A percentile compares a stretch with the other conserved stretches of the same genome.
These are phyloP conservation scores for Colletotrichum trifolii DNA, from an alignment of 2,329 filamentous ascomycete species.

Conservation along the genomic window DNA sequence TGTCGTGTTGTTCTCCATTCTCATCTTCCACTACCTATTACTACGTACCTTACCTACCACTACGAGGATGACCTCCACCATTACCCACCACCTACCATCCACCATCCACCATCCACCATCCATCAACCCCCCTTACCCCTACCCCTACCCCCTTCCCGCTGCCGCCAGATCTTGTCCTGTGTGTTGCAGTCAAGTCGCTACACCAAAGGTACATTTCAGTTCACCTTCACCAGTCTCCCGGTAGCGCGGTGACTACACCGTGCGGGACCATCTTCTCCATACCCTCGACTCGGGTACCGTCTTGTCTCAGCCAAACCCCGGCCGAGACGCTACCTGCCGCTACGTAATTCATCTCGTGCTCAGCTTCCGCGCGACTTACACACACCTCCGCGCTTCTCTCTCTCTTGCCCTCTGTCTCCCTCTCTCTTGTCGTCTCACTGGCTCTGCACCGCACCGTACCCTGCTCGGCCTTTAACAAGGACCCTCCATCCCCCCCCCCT, in stretches of 20 bases:
- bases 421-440: constrained; percentile 1
- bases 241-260: constrained; percentile 33
- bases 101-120: no score
- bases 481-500: constrained; percentile 29
- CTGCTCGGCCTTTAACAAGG: constrained; percentile 36
- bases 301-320: constrained; percentile 36
- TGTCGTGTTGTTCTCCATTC: no score
- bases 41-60: no score
- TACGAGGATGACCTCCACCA: no score
- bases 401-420: constrained; percentile 1
- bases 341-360: constrained; percentile 38
- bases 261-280: constrained; percentile 28
- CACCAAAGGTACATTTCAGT: no score
- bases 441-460: constrained; percentile 29
- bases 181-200: constrained; percentile 1
- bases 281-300: constrained; percentile 37
- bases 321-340: constrained; percentile 37
- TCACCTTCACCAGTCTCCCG: constrained; percentile 11
- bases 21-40: no score
- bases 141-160: constrained; percentile 19
- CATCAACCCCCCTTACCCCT: no score
- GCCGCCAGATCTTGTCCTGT: constrained; percentile 30
- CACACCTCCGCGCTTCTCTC: constrained; percentile 13
- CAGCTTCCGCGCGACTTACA: constrained; percentile 36
- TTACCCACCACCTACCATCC: no score